phyloP scores from a whole-genome alignment of 805 yeast species.

The Pichia heedii region DNA sequence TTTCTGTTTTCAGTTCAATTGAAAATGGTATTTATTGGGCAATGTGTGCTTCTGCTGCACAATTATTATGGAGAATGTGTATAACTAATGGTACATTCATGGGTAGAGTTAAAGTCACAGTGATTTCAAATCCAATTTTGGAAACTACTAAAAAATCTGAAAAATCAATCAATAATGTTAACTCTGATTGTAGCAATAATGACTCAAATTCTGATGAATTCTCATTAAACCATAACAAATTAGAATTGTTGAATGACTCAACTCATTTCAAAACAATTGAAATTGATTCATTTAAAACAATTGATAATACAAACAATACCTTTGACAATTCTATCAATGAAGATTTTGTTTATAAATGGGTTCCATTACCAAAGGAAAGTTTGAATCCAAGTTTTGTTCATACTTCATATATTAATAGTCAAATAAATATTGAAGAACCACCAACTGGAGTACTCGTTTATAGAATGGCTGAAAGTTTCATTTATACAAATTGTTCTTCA shows the following conservation, averaged over 20 bases:
- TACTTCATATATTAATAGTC: slow-evolving; percentile 40
- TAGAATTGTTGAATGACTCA: not conserved
- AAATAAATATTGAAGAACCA: slow-evolving; percentile 57
- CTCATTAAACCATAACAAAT: not conserved
- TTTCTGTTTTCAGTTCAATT: slow-evolving; percentile 70
- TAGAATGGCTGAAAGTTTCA: slow-evolving; percentile 71
- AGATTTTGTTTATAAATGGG: slow-evolving; percentile 41
- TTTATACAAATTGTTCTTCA: slow-evolving; percentile 71
- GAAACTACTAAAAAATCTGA: not conserved
- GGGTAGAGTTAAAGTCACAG: slow-evolving; percentile 66
- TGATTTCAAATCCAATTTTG: slow-evolving; percentile 55
- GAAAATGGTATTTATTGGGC: slow-evolving; percentile 92
- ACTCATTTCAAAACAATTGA: not conserved
- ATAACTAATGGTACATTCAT: slow-evolving; percentile 76
- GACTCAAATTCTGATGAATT: not conserved
- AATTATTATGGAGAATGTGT: slow-evolving; percentile 63
- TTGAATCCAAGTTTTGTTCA: slow-evolving; percentile 19
- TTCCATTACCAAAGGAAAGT: slow-evolving; percentile 40
- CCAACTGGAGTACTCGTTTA: slow-evolving; percentile 88
- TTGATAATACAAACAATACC: slow-evolving; percentile 1
- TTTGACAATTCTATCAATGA: not conserved
- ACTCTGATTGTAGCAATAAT: not conserved
- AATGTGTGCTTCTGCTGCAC: slow-evolving; percentile 71
- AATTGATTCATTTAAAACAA: not conserved
- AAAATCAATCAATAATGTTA: not conserved